Evolutionary conservation across 352 stramenopile genomes (phyloP).

Genomic region (Globisporangium polare): DNA sequence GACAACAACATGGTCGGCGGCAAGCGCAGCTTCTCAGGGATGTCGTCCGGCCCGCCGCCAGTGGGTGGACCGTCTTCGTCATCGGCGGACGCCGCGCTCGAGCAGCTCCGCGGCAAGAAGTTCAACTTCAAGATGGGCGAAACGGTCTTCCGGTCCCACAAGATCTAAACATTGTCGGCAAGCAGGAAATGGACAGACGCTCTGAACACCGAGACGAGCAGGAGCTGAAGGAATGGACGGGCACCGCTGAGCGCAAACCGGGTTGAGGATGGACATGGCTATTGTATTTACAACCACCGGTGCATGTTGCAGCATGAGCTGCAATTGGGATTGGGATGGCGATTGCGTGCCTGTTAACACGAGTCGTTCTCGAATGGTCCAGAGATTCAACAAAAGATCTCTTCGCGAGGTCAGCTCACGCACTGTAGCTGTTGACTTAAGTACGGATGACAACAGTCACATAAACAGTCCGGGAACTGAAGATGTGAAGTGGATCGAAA

Average conservation of each 20-base stretch:
- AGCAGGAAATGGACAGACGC: not conserved
- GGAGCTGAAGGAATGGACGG: not conserved
- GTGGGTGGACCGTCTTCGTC: constrained; percentile 20
- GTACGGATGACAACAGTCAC: not conserved
- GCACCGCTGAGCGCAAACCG: not conserved
- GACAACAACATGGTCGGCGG: constrained; percentile 23
- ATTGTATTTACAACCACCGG: not conserved
- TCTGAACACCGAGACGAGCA: not conserved
- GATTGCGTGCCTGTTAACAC: not conserved
- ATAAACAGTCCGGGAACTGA: not conserved
- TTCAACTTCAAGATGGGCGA: constrained; percentile 86
- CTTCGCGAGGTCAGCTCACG: not conserved
- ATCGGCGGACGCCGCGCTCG: constrained; percentile 36
- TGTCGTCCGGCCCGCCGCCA: constrained; percentile 5
- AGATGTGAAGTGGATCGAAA: not conserved
- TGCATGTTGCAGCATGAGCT: not conserved
- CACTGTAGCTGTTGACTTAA: not conserved
- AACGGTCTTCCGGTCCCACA: constrained; percentile 74
- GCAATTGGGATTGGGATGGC: not conserved
- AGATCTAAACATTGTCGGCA: constrained; percentile 35
- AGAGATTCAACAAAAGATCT: not conserved
- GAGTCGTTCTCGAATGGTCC: not conserved
- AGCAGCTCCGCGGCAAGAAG: constrained; percentile 83
- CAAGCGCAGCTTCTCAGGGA: constrained; percentile 29
- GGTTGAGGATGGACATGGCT: not conserved